These are phyloP conservation scores for Metarhizium sp. DNA, from an alignment of 2,329 filamentous ascomycete genomes.

Conservation along the genomic window DNA sequence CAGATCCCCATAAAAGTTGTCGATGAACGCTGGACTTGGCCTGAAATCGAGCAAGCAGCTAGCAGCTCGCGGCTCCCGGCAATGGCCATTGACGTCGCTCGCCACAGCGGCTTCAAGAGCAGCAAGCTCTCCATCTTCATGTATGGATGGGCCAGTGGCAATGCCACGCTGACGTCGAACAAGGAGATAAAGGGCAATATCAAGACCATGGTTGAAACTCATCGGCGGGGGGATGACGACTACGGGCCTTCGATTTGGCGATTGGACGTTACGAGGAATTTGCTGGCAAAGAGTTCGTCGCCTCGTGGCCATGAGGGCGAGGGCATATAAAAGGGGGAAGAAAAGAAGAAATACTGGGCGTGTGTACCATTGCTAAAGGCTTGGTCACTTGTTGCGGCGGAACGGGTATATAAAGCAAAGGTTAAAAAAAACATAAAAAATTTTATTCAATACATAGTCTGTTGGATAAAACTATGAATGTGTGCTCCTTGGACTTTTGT, in stretches of 20 bases:
- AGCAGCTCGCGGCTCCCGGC: slow-evolving; percentile 18
- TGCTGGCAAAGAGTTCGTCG: slow-evolving; percentile 23
- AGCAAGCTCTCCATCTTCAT: slow-evolving; percentile 30
- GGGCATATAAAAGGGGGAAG: not conserved
- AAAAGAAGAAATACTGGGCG: no score
- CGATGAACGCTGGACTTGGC: slow-evolving; percentile 17
- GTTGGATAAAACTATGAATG: no score
- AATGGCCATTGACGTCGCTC: slow-evolving; percentile 24
- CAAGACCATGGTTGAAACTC: slow-evolving; percentile 23
- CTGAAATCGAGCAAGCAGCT: slow-evolving; percentile 15
- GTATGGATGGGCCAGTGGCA: slow-evolving; percentile 26
- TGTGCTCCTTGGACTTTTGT: not conserved
- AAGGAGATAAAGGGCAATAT: slow-evolving; percentile 29
- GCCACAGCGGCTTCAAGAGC: slow-evolving; percentile 22
- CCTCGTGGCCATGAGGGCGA: slow-evolving; percentile 9
- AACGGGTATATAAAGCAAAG: no score
- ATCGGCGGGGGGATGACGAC: slow-evolving; percentile 19
- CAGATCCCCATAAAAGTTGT: slow-evolving; percentile 26
- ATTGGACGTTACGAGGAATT: slow-evolving; percentile 25
- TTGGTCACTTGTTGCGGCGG: no score
- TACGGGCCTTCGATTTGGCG: slow-evolving; percentile 23
- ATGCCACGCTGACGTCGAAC: slow-evolving; percentile 29
- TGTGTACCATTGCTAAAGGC: no score
- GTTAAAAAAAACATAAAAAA: no score
- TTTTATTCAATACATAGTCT: no score